These are phyloP conservation scores for Peterozyma toletana DNA, from an alignment of 805 yeast species.

Conservation along the genomic window DNA sequence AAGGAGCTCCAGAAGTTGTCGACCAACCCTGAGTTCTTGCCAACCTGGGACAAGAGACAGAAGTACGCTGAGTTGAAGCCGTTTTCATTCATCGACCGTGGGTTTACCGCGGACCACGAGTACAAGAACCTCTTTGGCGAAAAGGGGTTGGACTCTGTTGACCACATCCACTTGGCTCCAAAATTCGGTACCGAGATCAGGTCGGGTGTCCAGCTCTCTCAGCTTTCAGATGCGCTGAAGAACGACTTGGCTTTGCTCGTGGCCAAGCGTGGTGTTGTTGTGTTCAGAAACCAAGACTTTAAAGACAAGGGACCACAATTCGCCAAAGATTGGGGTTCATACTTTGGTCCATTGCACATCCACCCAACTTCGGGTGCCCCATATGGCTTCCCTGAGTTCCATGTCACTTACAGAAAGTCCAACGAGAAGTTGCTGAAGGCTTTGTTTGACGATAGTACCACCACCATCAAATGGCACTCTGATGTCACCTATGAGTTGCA, in stretches of 20 bases:
- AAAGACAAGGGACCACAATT: slow-evolving; percentile 44
- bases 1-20: slow-evolving; percentile 28
- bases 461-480: slow-evolving; percentile 54
- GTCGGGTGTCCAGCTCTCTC: slow-evolving; percentile 48
- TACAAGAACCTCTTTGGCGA: slow-evolving; percentile 39
- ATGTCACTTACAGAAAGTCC: slow-evolving; percentile 49
- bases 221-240: slow-evolving; percentile 44
- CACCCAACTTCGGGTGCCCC: slow-evolving; percentile 76
- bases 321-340: slow-evolving; percentile 43
- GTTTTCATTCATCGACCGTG: slow-evolving; percentile 57
- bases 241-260: slow-evolving; percentile 65
- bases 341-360: slow-evolving; percentile 66
- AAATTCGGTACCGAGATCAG: slow-evolving; percentile 60
- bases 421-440: slow-evolving; percentile 28
- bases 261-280: slow-evolving; percentile 65
- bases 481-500: slow-evolving; percentile 70
- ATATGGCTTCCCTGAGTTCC: slow-evolving; percentile 48
- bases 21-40: slow-evolving; percentile 50
- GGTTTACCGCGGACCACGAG: slow-evolving; percentile 54
- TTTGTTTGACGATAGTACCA: slow-evolving; percentile 26
- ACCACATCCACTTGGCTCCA: slow-evolving; percentile 45
- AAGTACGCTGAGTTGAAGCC: slow-evolving; percentile 44
- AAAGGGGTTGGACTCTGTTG: slow-evolving; percentile 14
- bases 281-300: slow-evolving; percentile 62
- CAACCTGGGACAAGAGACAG: slow-evolving; percentile 61